A percentile compares a stretch with the other conserved stretches of the same genome.
These are phyloP conservation scores for Evernia prunastri DNA, from an alignment of 495 filamentous ascomycete species.

Conservation along the genomic window DNA sequence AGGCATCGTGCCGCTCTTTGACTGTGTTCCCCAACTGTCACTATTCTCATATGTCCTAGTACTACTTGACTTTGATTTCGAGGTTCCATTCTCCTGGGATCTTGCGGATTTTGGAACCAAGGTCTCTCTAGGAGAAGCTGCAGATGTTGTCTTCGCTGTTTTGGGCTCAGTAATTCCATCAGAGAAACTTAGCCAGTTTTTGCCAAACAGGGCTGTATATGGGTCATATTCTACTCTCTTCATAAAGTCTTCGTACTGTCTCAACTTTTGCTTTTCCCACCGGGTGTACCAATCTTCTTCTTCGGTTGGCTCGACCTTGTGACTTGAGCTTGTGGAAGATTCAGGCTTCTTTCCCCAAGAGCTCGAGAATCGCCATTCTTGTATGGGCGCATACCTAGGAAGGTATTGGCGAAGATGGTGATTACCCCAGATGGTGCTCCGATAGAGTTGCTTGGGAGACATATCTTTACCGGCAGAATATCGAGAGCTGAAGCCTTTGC, in stretches of 20 bases:
- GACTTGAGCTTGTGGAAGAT: neutral
- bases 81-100: neutral
- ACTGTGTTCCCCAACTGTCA: neutral
- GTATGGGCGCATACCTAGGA: conserved; percentile 9
- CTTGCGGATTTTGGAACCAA: neutral
- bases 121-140: neutral
- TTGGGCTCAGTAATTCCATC: neutral
- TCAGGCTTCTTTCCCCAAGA: conserved; percentile 16
- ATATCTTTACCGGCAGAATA: neutral
- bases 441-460: conserved; percentile 12
- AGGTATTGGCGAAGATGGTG: conserved; percentile 9
- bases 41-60: neutral
- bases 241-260: conserved; percentile 30
- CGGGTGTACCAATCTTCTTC: conserved; percentile 16
- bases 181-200: conserved; percentile 23
- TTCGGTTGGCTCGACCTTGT: conserved; percentile 6
- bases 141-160: neutral
- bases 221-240: conserved; percentile 38
- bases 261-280: conserved; percentile 17
- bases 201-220: conserved; percentile 40
- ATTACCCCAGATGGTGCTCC: conserved; percentile 10
- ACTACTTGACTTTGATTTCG: neutral
- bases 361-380: conserved; percentile 19
- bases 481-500: conserved; percentile 17
- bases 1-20: neutral